Conservation (phyloP, 768 basidiomycete species). For the Phanerochaete carnosa region DNA sequence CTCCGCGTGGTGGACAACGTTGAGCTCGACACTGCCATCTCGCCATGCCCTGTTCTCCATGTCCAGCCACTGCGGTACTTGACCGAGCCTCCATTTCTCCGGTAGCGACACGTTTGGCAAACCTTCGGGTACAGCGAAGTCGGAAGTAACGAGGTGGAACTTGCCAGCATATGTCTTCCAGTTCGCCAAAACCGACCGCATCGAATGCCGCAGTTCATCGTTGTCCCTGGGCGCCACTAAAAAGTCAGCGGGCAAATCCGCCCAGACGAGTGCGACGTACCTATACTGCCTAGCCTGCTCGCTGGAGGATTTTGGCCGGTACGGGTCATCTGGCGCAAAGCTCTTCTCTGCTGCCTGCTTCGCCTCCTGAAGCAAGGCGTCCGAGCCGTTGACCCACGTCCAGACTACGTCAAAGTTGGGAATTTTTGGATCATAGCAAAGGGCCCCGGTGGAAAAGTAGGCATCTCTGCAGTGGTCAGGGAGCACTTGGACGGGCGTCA, state of each 20-base stretch:
- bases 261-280: conserved; percentile 10
- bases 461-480: conserved; percentile 20
- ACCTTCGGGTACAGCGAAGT: conserved; percentile 25
- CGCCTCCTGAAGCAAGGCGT: conserved; percentile 18
- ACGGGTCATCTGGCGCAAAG: conserved; percentile 19
- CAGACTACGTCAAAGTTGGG: conserved; percentile 27
- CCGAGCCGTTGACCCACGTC: conserved; percentile 32
- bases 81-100: conserved; percentile 29
- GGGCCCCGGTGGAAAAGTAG: conserved; percentile 17
- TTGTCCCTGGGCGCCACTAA: conserved; percentile 25
- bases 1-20: conserved; percentile 30
- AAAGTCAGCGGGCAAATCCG: background rate
- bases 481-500: conserved; percentile 18
- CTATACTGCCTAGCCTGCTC: conserved; percentile 21
- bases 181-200: conserved; percentile 31
- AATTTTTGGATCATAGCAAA: conserved; percentile 12
- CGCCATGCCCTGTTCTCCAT: conserved; percentile 19
- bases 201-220: conserved; percentile 35
- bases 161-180: conserved; percentile 24
- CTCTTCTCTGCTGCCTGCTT: conserved; percentile 12
- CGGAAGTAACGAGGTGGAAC: conserved; percentile 34
- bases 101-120: conserved; percentile 6
- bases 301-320: conserved; percentile 16
- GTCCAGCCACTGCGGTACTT: conserved; percentile 39
- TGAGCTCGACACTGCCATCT: conserved; percentile 26